Conservation (phyloP, 2,329 filamentous ascomycete genomes). For the Cryphonectria carpinicola region DNA sequence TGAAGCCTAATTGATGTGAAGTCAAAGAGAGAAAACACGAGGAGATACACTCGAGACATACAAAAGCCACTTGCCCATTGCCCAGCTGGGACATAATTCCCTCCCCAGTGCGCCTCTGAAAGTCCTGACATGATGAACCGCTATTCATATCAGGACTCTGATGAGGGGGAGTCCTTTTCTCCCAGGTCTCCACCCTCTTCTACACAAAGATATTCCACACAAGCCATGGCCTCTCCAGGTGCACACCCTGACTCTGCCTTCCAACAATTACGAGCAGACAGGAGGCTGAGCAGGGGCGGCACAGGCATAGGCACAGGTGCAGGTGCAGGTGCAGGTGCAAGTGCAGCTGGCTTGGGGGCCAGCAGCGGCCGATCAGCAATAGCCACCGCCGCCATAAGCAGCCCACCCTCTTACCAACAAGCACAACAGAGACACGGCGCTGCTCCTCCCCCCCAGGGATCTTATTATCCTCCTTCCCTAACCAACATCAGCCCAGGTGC, state of each 20-base stretch:
- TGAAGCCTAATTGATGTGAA: background rate
- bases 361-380: constrained; percentile 30
- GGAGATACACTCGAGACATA: background rate
- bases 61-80: background rate
- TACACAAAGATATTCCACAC: constrained; percentile 30
- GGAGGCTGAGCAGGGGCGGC: constrained; percentile 38
- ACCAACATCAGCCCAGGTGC: constrained; percentile 61
- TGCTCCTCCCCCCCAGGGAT: constrained; percentile 26
- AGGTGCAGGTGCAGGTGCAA: background rate
- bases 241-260: constrained; percentile 46
- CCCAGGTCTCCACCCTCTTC: background rate
- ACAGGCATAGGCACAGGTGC: background rate
- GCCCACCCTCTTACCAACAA: constrained; percentile 33
- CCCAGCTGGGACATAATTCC: background rate
- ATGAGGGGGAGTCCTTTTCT: background rate
- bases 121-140: background rate
- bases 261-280: constrained; percentile 39
- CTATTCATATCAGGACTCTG: background rate
- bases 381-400: constrained; percentile 27
- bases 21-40: background rate
- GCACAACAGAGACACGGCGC: constrained; percentile 33
- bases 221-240: constrained; percentile 30
- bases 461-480: constrained; percentile 36
- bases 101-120: background rate
- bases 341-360: constrained; percentile 33